Evolutionary conservation across 768 basidiomycete genomes (phyloP).

Genomic region (Termitomyces sp.): DNA sequence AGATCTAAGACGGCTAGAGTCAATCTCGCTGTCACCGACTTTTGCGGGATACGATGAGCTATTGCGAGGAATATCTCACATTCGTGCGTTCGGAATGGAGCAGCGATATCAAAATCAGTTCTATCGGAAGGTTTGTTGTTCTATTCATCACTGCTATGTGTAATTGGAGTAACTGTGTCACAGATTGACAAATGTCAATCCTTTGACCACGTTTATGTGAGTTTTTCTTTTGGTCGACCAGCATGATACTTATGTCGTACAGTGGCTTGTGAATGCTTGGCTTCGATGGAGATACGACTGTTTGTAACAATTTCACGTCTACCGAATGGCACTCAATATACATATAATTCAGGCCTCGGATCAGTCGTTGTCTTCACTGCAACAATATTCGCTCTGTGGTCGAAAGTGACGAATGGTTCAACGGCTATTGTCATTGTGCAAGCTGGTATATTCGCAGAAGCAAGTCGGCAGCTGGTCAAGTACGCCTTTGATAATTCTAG

Average conservation of each 20-base stretch:
- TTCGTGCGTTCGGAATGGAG: constrained; percentile 72
- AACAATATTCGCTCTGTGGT: constrained; percentile 62
- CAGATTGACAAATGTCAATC: constrained; percentile 65
- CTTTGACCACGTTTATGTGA: constrained; percentile 66
- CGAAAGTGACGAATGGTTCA: constrained; percentile 50
- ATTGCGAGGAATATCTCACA: constrained; percentile 58
- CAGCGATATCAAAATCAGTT: constrained; percentile 59
- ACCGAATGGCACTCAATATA: not conserved
- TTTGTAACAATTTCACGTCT: constrained; percentile 21
- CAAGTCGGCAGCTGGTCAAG: constrained; percentile 60
- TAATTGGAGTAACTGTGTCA: constrained; percentile 27
- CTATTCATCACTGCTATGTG: constrained; percentile 8
- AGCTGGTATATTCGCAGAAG: constrained; percentile 65
- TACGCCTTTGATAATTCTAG: constrained; percentile 16
- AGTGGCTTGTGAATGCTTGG: constrained; percentile 72
- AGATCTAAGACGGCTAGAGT: constrained; percentile 64
- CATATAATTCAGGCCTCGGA: constrained; percentile 44
- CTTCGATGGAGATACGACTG: constrained; percentile 73
- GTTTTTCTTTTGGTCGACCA: constrained; percentile 23
- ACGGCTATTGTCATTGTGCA: constrained; percentile 71
- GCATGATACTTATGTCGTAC: not conserved
- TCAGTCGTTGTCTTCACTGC: constrained; percentile 67
- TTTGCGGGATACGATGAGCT: constrained; percentile 74
- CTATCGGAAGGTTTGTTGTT: constrained; percentile 41
- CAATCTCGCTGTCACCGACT: constrained; percentile 62